A percentile compares a stretch with the other conserved stretches of the same genome.
phyloP scores from a whole-genome alignment of 176 grass and related monocot species.

The Rhipidocladum racemiflorum region DNA sequence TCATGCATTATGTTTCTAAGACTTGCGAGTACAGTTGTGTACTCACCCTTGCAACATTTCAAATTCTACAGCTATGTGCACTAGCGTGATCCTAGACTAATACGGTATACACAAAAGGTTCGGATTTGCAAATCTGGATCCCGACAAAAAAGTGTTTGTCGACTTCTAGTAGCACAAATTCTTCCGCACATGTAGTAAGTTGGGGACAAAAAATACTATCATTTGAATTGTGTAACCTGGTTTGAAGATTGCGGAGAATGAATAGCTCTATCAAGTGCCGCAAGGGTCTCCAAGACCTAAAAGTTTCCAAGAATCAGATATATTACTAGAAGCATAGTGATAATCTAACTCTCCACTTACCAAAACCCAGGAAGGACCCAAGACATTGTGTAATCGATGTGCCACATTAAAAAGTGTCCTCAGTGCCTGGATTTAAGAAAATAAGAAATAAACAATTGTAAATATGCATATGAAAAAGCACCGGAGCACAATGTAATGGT shows the following conservation, averaged over 20 bases:
- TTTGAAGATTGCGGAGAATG: constrained; percentile 97
- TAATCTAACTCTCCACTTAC: constrained; percentile 53
- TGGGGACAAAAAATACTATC: neutral
- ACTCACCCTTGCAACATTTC: too few species aligned
- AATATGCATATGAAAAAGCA: constrained; percentile 14
- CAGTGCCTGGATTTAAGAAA: constrained; percentile 61
- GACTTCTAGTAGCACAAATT: constrained; percentile 15
- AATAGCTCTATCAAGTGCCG: constrained; percentile 92
- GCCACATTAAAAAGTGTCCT: constrained; percentile 98
- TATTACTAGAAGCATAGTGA: constrained; percentile 6
- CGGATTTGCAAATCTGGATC: too few species aligned
- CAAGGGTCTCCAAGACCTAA: constrained; percentile 94
- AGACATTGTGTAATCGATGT: constrained; percentile 94
- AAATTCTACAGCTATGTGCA: too few species aligned
- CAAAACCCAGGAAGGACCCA: constrained; percentile 95
- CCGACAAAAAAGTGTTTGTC: neutral
- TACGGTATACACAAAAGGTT: too few species aligned
- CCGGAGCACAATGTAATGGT: constrained; percentile 3
- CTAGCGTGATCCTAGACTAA: too few species aligned
- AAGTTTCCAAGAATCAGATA: constrained; percentile 26
- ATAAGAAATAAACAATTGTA: constrained; percentile 32
- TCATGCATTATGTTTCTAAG: too few species aligned
- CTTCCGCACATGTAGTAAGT: neutral
- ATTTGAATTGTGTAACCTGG: constrained; percentile 54
- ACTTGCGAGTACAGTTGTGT: too few species aligned